Base-by-base conservation (phyloP, 73 alveolate species). In the Paramecium caudatum region DNA sequence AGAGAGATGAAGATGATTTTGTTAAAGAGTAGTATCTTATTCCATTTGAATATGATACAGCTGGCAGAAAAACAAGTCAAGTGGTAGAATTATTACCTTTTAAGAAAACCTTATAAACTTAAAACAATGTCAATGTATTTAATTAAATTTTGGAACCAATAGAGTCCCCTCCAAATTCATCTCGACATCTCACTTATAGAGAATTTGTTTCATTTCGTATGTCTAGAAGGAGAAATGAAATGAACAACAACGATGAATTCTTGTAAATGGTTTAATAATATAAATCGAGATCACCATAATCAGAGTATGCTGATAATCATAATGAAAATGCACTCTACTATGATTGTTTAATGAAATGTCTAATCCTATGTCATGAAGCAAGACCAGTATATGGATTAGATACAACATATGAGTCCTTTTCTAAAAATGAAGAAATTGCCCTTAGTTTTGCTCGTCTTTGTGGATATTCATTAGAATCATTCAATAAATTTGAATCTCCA, bases 351-450 rank as follows among this genome's bases (percentile, higher is more conserved):
- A 37, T 74, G 88, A 74, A 74, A 74, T 74, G 88, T 21, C 5
- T 74, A 17, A 74, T 74, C 21, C 55, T 74, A 1, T 74, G 88
- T 23, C 88, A 74, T 74, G 88, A 74, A 19, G 88, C 88, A 3
- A 74, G 88, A 74, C 88, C 88, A 41, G 46, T 74, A 8, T 74
- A 41, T 41, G 16, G n/a, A 25, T 15, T 41, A 17, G 88, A 74
- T 74, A 41, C 32, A 2, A 17, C 49, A 37, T 74, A 74, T 43
- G 88, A 74, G 43, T 74, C 88, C 3, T 74, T 41, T 41, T 74
- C 88, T 12, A 74, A 74, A 17, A 74, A 74, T 74, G 88, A 74
- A 13, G 88, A 74, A 21, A 74, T 74, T 0, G 88, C 88, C 6
- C 43, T 74, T 16, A 41, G 45, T 41, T 74, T 74, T 74, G 88